Conservation (phyloP, 768 basidiomycete genomes). For the Kwoniella sp. region DNA sequence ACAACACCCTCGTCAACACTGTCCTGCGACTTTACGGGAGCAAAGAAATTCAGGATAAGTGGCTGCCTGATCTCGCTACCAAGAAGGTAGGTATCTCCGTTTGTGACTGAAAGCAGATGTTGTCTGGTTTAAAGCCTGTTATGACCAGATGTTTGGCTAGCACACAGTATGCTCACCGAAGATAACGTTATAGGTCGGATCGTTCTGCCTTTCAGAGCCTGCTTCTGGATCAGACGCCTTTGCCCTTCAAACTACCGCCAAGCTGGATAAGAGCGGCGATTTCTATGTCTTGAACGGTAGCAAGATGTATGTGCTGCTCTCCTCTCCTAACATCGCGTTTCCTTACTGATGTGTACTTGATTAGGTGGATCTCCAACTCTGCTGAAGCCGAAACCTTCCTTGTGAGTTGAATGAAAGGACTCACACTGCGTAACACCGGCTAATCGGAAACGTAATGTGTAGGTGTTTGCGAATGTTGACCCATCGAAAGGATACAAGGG, state of each 20-base stretch:
- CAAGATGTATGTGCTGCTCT: slow-evolving; percentile 70
- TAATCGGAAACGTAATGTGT: slow-evolving; percentile 58
- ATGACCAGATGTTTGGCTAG: too few relatives aligned
- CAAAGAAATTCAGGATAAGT: slow-evolving; percentile 80
- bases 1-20: slow-evolving; percentile 97
- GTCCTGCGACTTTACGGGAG: slow-evolving; percentile 84
- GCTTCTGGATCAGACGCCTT: slow-evolving; percentile 96
- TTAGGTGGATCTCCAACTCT: slow-evolving; percentile 89
- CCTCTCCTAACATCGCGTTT: too few relatives aligned
- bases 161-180: neutral
- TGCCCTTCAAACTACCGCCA: slow-evolving; percentile 89
- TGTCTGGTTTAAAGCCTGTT: neutral
- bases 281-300: slow-evolving; percentile 90
- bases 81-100: slow-evolving; percentile 64
- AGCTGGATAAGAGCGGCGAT: slow-evolving; percentile 70
- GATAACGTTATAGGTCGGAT: slow-evolving; percentile 69
- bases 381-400: slow-evolving; percentile 75
- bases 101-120: neutral
- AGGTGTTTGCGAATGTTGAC: slow-evolving; percentile 95
- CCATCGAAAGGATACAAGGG: slow-evolving; percentile 96
- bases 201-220: slow-evolving; percentile 91
- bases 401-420: slow-evolving; percentile 21
- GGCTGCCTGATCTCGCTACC: slow-evolving; percentile 78
- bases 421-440: too few relatives aligned
- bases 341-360: too few relatives aligned